Evolutionary conservation across 1,284 basidiomycete species (phyloP), one percentile per base, ranked within the genome.

Genomic region (Ganoderma sinense): DNA sequence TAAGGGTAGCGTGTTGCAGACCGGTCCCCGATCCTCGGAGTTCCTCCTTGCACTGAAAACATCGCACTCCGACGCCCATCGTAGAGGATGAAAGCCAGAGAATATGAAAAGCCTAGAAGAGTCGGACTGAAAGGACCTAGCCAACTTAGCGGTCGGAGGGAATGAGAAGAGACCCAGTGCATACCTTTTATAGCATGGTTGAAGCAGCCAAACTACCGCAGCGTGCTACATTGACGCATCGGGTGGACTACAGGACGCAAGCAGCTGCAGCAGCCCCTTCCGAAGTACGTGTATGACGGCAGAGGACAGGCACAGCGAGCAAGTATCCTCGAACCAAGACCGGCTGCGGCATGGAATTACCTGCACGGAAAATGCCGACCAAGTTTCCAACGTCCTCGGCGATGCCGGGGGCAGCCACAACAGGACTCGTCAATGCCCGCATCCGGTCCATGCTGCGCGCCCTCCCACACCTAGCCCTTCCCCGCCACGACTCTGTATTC

Each of bases 11-110:
- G 23, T 65, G 64, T n/a, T 45, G 39, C 1, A 5, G 23, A n/a
- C 64, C 64, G 2, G 64, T 65, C 16, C 20, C 55, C 11, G 8
- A 31, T 4, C 64, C 64, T 8, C 8, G 20, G 23, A 65, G 26
- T 7, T 31, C 39, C 39, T 31, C 26, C 8, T 63, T 29, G 58
- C 70, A 71, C 36, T 64, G 63, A 14, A 66, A 26, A 40, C 70
- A 71, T 11, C 64, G 59, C 26, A 65, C 55, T 23, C 29, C 20
- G 55, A 65, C 53, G 41, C 39, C 33, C 64, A 65, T 65, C 8
- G 53, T 56, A 16, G 26, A 20, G 14, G 29, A 16, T 10, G 29
- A 33, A 33, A 16, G 29, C 6, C 6, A 33, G 26, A 29, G 53
- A 26, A 51, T n/a, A 51, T 4, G 48, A 11, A 23, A 13, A 13